Base-by-base conservation (phyloP, 352 stramenopile genomes). In the Plasmopara viticola region DNA sequence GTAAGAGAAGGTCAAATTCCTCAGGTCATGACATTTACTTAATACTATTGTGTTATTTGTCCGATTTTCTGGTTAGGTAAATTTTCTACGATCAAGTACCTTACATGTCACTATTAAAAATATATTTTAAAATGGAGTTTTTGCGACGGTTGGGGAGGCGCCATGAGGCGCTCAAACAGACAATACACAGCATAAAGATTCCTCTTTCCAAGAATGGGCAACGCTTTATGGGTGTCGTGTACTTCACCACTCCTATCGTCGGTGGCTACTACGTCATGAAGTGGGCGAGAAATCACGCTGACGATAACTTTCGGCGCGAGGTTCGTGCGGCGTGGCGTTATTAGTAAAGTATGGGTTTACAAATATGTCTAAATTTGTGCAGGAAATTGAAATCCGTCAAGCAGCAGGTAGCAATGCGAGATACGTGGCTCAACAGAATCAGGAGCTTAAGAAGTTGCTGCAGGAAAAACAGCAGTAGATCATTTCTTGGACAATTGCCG, bases 191-290 rank as follows among this genome's bases (percentile, higher is more conserved):
- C 57, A 94, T 86, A 51, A 83, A 86, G 42, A 88, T 97, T 44
- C 90, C 90, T 37, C 77, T 97, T 20, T 95, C 86, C 29, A 85
- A 81, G 44, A 87, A 78, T 44, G 88, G 87, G 3, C 86, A 94
- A 66, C 72, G 74, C 15, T 48, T 75, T 38, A 97, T 97, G 88
- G 82, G 66, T 1, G 25, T 91, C 43, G 81, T 97, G 15, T 97
- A 97, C 68, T 97, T 97, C 58, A 77, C 72, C 31, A 74, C 87
- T 37, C 90, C 90, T 0, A 68, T 97, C 38, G 61, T 97, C 8
- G 73, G 72, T 35, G 90, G 90, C 40, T 95, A 95, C 62, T 95
- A 79, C 58, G 65, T 97, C 51, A 97, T 97, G 90, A 87, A 97
- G 60, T 96, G 86, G 85, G 64, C 87, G 14, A 75, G 90, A 48